Evolutionary conservation across 257 asterid genomes (phyloP), one percentile per base, ranked within the genome.

Genomic region (Plantago major): DNA sequence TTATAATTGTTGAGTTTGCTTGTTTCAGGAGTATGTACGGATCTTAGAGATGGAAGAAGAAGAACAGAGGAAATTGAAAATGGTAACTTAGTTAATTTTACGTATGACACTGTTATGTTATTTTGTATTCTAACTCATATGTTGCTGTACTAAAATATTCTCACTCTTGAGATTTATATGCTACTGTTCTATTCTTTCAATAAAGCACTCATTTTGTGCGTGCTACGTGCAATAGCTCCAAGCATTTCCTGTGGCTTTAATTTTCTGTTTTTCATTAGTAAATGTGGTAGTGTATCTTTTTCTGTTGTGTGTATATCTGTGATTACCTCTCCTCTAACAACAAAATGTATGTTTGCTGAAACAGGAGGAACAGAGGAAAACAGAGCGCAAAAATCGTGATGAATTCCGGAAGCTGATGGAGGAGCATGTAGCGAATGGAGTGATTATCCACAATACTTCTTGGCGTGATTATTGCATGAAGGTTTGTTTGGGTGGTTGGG

Each of bases 371-470:
- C 68, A 65, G 67, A 84, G 99, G 75, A 89, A 85, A 78, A 60
- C 68, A 18, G 99, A 89, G 67, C 85, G 99, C 33, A 93, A 82
- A 78, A 87, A 89, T 28, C 99, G 99, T 33, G 99, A 93, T 75
- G 99, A 89, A 66, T 93, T 89, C 66, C 94, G 97, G 63, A 93
- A 85, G 78, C 78, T 93, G 73, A 83, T 93, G 97, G 95, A 85
- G 53, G 99, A 85, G 73, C 97, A 93, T 81, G 84, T 87, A 50
- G 71, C 81, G 37, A 73, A 44, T 40, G 99, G 97, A 63, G 63
- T 65, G 44, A 82, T 93, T 75, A 83, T 82, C 9, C 88, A 86
- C 48, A 83, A 69, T 59, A 73, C 95, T 71, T 77, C 67, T 52
- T 93, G 99, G 97, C 95, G 99, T 64, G 97, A 89, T 62, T 93